phyloP scores from a whole-genome alignment of 768 basidiomycete genomes.

The Mycena pura region DNA sequence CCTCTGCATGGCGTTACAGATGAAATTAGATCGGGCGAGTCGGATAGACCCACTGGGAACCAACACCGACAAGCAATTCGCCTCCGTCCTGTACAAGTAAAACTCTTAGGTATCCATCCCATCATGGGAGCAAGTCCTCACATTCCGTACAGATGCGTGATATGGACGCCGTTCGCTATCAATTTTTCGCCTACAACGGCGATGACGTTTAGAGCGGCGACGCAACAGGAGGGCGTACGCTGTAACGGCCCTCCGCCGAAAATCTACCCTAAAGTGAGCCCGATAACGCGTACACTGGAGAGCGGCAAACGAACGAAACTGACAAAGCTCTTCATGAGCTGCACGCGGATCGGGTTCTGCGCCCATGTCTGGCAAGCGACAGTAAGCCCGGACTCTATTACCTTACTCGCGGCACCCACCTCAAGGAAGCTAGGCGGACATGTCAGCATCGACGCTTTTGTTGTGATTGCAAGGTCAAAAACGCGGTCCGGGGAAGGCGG shows the following conservation, averaged over 20 bases:
- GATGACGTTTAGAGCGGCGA: slow-evolving; percentile 16
- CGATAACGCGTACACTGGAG: neutral
- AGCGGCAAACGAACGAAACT: neutral
- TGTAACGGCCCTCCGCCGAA: slow-evolving; percentile 3
- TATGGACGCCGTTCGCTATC: slow-evolving; percentile 37
- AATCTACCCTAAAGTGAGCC: neutral
- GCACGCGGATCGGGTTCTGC: neutral
- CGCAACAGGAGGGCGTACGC: neutral
- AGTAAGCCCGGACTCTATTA: neutral
- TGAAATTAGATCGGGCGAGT: neutral
- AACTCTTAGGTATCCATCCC: neutral
- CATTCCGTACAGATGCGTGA: slow-evolving; percentile 7
- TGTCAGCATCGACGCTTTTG: slow-evolving; percentile 26
- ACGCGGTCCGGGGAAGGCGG: neutral
- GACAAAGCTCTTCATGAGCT: neutral
- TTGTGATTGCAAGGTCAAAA: slow-evolving; percentile 18
- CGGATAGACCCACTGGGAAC: neutral
- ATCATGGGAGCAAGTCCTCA: neutral
- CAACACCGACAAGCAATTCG: neutral
- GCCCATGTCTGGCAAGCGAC: neutral
- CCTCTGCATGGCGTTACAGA: neutral
- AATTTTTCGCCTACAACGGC: slow-evolving; percentile 38
- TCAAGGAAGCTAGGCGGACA: slow-evolving; percentile 34
- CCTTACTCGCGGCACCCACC: too few species aligned
- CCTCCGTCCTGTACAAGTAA: neutral